Evolutionary conservation across 75 land plant genomes (phyloP), one percentile per base, ranked within the genome.

Genomic region (Pseudotsuga menziesii): DNA sequence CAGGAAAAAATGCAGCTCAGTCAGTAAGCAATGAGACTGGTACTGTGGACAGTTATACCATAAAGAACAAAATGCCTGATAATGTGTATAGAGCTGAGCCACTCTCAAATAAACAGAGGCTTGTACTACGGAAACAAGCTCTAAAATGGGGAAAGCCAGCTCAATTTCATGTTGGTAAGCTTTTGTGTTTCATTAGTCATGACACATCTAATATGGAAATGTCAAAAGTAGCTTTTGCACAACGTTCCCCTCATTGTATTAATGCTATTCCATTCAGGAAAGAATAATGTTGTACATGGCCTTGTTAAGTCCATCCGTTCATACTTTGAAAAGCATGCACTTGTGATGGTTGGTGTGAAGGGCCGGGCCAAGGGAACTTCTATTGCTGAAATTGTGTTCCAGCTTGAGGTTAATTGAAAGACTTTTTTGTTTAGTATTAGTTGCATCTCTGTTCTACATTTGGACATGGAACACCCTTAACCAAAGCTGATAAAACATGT

Each of bases 321-420:
- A 39, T 90, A 92, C 80, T 91, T 97, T 67, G n/a, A 84, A 79
- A 92, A 83, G 77, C 86, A 92, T 73, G 84, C 98, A 59, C 91
- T 95, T 44, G 95, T 88, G 39, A 88, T 93, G 62, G 91, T 97
- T 60, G 89, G 88, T 61, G 87, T 97, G 58, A 97, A 97, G 80
- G 94, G 94, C 55, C 83, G 95, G 77, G 92, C 94, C 7, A 85
- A 82, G 75, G 99, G 99, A 32, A 97, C 98, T 35, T 88, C 98
- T 57, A 83, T 93, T 39, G 88, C 85, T 66, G 91, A 92, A 73
- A 63, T 94, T 71, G 80, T 88, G 55, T 75, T 84, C 67, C 78
- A 91, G 76, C 85, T 97, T 4, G 89, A 97, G 98, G 98, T 97
- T 3, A 36, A 82, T 77, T 25, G 75, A 12, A 15, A 19, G 73